phyloP scores from a whole-genome alignment of 2,329 filamentous ascomycete species.

The Zasmidium angulare region DNA sequence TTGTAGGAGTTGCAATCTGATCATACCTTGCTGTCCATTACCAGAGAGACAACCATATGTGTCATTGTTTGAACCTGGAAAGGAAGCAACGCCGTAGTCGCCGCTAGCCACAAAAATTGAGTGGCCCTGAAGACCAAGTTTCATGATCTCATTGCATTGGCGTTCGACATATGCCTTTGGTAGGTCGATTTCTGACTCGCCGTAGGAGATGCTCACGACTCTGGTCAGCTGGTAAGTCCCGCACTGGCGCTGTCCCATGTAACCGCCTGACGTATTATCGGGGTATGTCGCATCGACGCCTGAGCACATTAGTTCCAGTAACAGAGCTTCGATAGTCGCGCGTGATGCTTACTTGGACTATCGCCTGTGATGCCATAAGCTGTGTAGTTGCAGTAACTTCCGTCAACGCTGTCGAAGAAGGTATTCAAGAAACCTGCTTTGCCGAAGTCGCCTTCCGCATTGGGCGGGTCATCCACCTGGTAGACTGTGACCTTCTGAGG shows the following conservation, averaged over 20 bases:
- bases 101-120: conserved; percentile 18
- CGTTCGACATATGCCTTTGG: conserved; percentile 52
- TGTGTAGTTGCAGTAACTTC: conserved; percentile 49
- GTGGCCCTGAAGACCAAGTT: conserved; percentile 48
- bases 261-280: conserved; percentile 30
- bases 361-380: conserved; percentile 18
- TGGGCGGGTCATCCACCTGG: conserved; percentile 44
- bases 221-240: conserved; percentile 52
- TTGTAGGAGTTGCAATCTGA: neutral
- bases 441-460: conserved; percentile 34
- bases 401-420: conserved; percentile 50
- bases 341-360: neutral
- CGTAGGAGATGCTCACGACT: conserved; percentile 58
- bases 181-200: conserved; percentile 52
- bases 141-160: conserved; percentile 43
- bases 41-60: conserved; percentile 24
- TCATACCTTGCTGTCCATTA: conserved; percentile 13
- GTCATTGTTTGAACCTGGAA: conserved; percentile 25
- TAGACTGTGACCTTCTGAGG: conserved; percentile 52
- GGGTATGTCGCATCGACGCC: conserved; percentile 52
- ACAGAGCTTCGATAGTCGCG: neutral
- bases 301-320: neutral
- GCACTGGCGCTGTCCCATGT: conserved; percentile 46
- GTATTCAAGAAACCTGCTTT: conserved; percentile 43
- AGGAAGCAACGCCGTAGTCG: conserved; percentile 32